Evolutionary conservation across 768 basidiomycete genomes (phyloP).

Genomic region (Lactarius hatsudake): DNA sequence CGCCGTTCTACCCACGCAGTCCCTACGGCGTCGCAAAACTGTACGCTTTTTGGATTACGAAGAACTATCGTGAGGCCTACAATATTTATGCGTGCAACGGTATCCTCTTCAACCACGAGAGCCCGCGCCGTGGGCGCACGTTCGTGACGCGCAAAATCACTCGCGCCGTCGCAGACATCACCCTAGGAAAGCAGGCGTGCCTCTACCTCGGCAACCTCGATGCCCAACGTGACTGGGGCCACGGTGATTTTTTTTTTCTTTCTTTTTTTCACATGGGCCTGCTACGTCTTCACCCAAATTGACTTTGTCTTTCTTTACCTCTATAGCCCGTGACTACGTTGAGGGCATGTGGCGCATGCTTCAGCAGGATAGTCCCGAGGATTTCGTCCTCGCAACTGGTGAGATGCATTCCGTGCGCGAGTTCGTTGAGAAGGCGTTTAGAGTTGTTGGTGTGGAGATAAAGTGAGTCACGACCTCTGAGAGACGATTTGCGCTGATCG

Average conservation of each 20-base stretch:
- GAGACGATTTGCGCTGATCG: slow-evolving; percentile 11
- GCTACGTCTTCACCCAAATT: slow-evolving; percentile 1
- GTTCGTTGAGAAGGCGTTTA: slow-evolving; percentile 87
- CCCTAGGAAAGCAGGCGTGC: slow-evolving; percentile 82
- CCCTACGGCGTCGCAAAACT: slow-evolving; percentile 97
- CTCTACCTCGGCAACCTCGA: slow-evolving; percentile 94
- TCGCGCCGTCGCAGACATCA: slow-evolving; percentile 90
- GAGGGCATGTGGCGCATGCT: slow-evolving; percentile 99
- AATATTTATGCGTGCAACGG: slow-evolving; percentile 97
- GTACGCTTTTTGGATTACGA: slow-evolving; percentile 87
- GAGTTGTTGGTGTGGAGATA: slow-evolving; percentile 61
- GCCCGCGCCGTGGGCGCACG: slow-evolving; percentile 88
- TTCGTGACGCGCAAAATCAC: slow-evolving; percentile 97
- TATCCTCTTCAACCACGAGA: slow-evolving; percentile 98
- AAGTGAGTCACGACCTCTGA: slow-evolving; percentile 40
- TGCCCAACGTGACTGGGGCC: slow-evolving; percentile 96
- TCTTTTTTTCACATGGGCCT: not conserved
- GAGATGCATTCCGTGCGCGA: slow-evolving; percentile 95
- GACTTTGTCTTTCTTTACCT: not conserved
- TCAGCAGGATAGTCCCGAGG: slow-evolving; percentile 77
- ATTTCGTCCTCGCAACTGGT: slow-evolving; percentile 94
- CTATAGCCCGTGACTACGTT: slow-evolving; percentile 78
- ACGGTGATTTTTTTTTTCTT: slow-evolving; percentile 49
- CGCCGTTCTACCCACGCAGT: slow-evolving; percentile 97
- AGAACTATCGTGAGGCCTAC: slow-evolving; percentile 93